Evolutionary conservation across 345 rosid genomes (phyloP), one percentile per base, ranked within the genome.

Genomic region (Eucalyptus pauciflora): DNA sequence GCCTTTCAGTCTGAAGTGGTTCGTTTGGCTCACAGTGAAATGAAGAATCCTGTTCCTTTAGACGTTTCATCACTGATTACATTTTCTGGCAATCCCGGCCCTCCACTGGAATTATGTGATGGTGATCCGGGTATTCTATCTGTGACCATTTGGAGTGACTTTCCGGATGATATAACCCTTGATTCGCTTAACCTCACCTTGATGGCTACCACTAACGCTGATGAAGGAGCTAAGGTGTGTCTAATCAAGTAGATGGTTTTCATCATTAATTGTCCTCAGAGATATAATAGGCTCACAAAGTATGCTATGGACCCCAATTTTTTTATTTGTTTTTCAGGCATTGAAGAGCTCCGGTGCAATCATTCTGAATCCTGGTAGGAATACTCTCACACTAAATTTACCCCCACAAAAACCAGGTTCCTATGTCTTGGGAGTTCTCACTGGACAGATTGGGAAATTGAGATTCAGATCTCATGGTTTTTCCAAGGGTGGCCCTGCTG

Each of bases 321-420:
- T 31, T 58, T 48, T 50, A 85, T 86, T 92, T 89, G 89, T 90
- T 43, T 96, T 93, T 91, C 95, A 97, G 99, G 96, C 97, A 60
- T 91, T 98, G 87, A 94, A 94, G 93, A 94, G 97, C 89, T 96
- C 97, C 37, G 86, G 93, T 93, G 95, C 96, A 86, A 95, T 95
- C 88, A 90, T 95, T 80, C 92, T 97, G 86, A 95, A 94, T 88
- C 97, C 99, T 51, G 98, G 98, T 64, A 94, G 93, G 90, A 98
- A 95, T 90, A 93, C 91, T 50, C 94, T 95, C 88, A 92, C 96
- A 67, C 94, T 97, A 89, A 94, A 93, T 88, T 91, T 98, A 91
- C 98, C 98, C 51, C 98, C 99, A 46, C 99, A 95, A 87, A 97
- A 93, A 92, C 99, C 99, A 15, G 98, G 99, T 89, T 97, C 98